Conservation (phyloP, 495 filamentous ascomycete genomes). For the Xylaria longipes region DNA sequence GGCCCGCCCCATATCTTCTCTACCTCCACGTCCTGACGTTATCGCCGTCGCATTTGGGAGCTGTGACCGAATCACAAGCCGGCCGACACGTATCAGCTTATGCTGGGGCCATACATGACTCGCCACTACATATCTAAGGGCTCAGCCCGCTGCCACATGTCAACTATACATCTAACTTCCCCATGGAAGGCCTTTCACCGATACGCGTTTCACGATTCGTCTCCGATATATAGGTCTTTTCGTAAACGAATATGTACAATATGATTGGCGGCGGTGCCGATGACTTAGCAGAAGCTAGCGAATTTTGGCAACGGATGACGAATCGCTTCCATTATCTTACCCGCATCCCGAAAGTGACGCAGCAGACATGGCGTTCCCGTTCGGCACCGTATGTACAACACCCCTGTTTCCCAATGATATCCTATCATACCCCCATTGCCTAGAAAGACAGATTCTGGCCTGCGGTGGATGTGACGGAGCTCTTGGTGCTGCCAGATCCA, state of each 20-base stretch:
- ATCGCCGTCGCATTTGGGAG: conserved; percentile 8
- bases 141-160: background rate
- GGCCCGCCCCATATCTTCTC: background rate
- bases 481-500: conserved; percentile 49
- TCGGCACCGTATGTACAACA: background rate
- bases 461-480: conserved; percentile 54
- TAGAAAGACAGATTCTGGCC: conserved; percentile 63
- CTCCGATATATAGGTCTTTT: background rate
- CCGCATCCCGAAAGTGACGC: background rate
- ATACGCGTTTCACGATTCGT: background rate
- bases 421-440: background rate
- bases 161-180: background rate
- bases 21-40: background rate
- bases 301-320: background rate
- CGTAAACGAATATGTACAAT: background rate
- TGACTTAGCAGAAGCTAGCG: background rate
- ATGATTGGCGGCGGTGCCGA: background rate
- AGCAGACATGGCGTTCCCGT: background rate
- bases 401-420: background rate
- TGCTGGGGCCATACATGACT: conserved; percentile 4
- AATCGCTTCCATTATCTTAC: background rate
- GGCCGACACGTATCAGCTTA: conserved; percentile 6
- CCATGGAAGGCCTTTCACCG: background rate
- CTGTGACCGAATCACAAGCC: conserved; percentile 5
- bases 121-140: background rate